Conservation (phyloP, 1,284 basidiomycete genomes). For the Cryptococcus neoformans region DNA sequence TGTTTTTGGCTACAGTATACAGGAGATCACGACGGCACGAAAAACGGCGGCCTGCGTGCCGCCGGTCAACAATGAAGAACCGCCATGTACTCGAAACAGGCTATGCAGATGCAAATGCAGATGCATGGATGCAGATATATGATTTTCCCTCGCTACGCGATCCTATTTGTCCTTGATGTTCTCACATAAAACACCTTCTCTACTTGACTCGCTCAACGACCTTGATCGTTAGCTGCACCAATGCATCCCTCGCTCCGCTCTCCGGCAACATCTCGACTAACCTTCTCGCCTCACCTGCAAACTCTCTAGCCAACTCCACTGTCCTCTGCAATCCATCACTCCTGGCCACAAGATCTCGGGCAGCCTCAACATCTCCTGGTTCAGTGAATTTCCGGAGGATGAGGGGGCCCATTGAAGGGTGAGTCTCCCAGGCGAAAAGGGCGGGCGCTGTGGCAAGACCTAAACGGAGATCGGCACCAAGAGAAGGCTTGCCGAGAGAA, state of each 20-base stretch:
- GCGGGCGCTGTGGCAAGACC: slow-evolving; percentile 90
- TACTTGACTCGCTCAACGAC: slow-evolving; percentile 51
- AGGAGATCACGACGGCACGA: no score
- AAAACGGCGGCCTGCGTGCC: no score
- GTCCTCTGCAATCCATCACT: slow-evolving; percentile 80
- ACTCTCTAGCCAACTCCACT: slow-evolving; percentile 68
- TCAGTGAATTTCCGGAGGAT: slow-evolving; percentile 79
- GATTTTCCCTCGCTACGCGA: no score
- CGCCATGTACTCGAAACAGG: no score
- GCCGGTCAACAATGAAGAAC: no score
- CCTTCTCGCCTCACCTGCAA: slow-evolving; percentile 73
- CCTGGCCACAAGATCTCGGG: slow-evolving; percentile 65
- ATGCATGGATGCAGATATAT: background rate
- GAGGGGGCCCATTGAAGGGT: slow-evolving; percentile 69
- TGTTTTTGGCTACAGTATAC: no score
- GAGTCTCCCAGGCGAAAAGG: slow-evolving; percentile 91
- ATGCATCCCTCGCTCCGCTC: slow-evolving; percentile 70
- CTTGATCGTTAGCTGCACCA: slow-evolving; percentile 54
- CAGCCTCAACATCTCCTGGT: slow-evolving; percentile 80
- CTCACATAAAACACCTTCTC: background rate
- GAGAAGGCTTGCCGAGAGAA: slow-evolving; percentile 73
- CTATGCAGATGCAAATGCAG: background rate
- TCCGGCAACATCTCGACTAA: slow-evolving; percentile 71
- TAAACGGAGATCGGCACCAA: slow-evolving; percentile 78
- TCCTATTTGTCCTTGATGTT: no score